Conservation (phyloP, 2,329 filamentous ascomycete genomes). For the Atkinsonella texensis region DNA sequence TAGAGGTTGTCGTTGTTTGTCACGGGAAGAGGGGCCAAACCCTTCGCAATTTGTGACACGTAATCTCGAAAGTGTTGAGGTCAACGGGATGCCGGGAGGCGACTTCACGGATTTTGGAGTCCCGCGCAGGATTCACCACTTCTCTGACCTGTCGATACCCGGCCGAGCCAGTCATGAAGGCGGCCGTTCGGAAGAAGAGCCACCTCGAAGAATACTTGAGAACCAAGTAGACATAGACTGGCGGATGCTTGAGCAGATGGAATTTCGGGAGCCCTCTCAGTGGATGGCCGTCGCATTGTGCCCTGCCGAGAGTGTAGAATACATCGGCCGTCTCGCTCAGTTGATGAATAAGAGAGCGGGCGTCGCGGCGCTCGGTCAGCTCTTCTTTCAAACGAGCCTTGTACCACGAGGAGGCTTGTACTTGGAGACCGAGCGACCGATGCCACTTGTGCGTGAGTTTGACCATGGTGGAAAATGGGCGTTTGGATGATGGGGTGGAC, state of each 20-base stretch:
- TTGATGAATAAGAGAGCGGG: conserved; percentile 17
- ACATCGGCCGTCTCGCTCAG: conserved; percentile 34
- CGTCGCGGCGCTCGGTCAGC: conserved; percentile 21
- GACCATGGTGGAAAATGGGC: neutral
- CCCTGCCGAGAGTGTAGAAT: conserved; percentile 27
- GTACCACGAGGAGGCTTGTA: conserved; percentile 26
- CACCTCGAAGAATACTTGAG: conserved; percentile 31
- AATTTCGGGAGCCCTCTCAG: conserved; percentile 18
- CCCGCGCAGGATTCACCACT: conserved; percentile 31
- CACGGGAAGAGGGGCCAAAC: conserved; percentile 25
- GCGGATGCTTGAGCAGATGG: conserved; percentile 9
- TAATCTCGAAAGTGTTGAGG: conserved; percentile 16
- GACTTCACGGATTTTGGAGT: conserved; percentile 22
- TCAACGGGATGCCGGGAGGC: conserved; percentile 27
- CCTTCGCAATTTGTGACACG: conserved; percentile 16
- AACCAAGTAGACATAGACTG: conserved; percentile 28
- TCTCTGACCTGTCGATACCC: conserved; percentile 21
- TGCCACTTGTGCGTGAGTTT: conserved; percentile 7
- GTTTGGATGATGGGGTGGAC: neutral
- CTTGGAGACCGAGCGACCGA: conserved; percentile 14
- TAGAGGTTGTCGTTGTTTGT: neutral
- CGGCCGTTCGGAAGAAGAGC: conserved; percentile 26
- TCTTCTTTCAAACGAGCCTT: conserved; percentile 26
- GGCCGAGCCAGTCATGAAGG: conserved; percentile 18
- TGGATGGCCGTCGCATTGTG: conserved; percentile 24